Conservation (phyloP, 225 moss, liverwort and hornwort genomes). For the Anthoceros angustus region DNA sequence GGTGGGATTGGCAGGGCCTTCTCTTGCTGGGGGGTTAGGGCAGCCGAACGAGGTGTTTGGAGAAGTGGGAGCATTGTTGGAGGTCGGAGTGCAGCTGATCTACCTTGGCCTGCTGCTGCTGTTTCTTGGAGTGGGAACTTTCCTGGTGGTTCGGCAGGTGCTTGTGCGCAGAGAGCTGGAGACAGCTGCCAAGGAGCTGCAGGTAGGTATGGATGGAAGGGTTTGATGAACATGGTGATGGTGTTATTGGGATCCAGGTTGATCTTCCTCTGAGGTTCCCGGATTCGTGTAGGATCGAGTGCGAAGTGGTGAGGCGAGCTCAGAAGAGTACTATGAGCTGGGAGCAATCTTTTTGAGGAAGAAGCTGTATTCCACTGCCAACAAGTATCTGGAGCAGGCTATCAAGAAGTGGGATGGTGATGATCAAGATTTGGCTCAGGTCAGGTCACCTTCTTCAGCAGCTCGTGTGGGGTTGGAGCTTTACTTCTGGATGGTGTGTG, state of each 20-base stretch:
- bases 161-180: conserved; percentile 86
- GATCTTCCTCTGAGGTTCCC: not conserved
- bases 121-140: conserved; percentile 70
- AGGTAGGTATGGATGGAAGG: conserved; percentile 24
- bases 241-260: not conserved
- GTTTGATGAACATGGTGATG: not conserved
- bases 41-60: conserved; percentile 43
- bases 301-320: conserved; percentile 68
- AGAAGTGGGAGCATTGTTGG: conserved; percentile 63
- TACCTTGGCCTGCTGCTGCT: conserved; percentile 58
- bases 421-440: conserved; percentile 88
- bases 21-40: conserved; percentile 13
- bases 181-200: conserved; percentile 79
- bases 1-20: conserved; percentile 12
- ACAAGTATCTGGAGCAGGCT: conserved; percentile 79
- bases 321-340: conserved; percentile 83
- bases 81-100: conserved; percentile 68
- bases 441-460: conserved; percentile 6
- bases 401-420: conserved; percentile 99
- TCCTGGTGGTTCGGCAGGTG: conserved; percentile 82
- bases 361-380: conserved; percentile 61
- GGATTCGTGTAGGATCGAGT: conserved; percentile 53
- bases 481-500: not conserved
- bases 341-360: conserved; percentile 90
- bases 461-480: not conserved